Base-by-base conservation (phyloP, 768 basidiomycete species). In the Boletellus ananiceps region DNA sequence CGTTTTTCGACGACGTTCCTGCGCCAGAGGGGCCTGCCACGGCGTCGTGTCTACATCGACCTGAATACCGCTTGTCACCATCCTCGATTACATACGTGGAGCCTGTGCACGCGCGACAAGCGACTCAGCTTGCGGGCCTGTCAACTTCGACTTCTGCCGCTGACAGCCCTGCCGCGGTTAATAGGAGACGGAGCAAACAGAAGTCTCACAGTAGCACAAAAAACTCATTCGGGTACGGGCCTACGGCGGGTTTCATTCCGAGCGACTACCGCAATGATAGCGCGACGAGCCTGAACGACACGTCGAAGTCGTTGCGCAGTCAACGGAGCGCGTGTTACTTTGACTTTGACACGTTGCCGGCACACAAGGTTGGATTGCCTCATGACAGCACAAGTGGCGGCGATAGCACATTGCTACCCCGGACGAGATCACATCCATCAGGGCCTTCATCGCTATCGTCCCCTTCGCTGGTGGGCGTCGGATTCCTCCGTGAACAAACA, bases 11-110 rank as follows among this genome's bases (percentile, higher is more conserved):
- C 47, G 70, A 71, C 31, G 58, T 73, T 13, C 74, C 75, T 7
- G 68, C 71, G 0, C 74, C 74, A 1, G 72, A 74, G 44, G 74
- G 75, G 1, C 74, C 73, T 14, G 73, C 74, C 13, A 76, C 72
- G 1, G 69, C 73, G 15, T 68, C 72, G 2, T 67, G 65, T 50
- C 57, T 71, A 6, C 51, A 68, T 19, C 55, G 57, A 40, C 69
- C 53, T n/a, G 59, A 66, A 29, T 68, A 66, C 31, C 59, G 56
- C 9, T 29, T 50, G 0, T 41, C 56, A 12, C 60, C 48, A 13
- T 47, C 63, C 33, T 60, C 58, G 0, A 19, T 66, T 9, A 27
- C 55, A 2, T 57, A 60, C 42, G 2, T 57, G 16, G 45, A 66
- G 5, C 43, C 62, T 1, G 59, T 38, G 5, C 52, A 64, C 21